These are phyloP conservation scores for Acacia confusa DNA, from an alignment of 306 rosid genomes.

Conservation along the genomic window DNA sequence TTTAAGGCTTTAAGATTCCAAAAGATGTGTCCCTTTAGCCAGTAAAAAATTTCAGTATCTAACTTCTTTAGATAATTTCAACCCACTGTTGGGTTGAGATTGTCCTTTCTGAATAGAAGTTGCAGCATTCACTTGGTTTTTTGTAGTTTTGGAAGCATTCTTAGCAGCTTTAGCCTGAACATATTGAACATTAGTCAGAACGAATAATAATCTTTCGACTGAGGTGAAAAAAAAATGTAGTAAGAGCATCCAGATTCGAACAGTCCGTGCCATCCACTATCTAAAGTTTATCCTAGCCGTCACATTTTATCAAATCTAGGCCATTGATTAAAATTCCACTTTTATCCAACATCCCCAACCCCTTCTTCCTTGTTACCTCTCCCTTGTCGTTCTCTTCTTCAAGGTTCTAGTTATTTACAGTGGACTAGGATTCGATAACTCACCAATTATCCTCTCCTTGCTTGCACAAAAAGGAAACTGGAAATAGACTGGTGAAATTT, in stretches of 20 bases:
- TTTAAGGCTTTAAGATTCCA: background rate
- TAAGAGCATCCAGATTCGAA: background rate
- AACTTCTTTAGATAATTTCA: slow-evolving; percentile 72
- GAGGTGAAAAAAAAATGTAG: slow-evolving; percentile 17
- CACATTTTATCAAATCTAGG: background rate
- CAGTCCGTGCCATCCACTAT: background rate
- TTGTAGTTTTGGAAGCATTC: slow-evolving; percentile 38
- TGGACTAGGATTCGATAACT: too few relatives aligned
- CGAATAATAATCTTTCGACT: background rate
- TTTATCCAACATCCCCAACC: background rate
- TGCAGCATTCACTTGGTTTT: slow-evolving; percentile 34
- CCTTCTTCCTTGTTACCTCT: background rate
- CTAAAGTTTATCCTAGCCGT: background rate
- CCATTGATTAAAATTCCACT: background rate
- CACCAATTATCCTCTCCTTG: background rate
- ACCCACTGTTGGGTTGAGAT: slow-evolving; percentile 45
- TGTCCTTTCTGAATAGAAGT: slow-evolving; percentile 42
- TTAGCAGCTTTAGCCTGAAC: slow-evolving; percentile 66
- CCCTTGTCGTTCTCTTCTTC: background rate
- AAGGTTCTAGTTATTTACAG: background rate
- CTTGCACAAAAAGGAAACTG: background rate
- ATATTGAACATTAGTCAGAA: slow-evolving; percentile 18
- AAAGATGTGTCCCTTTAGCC: background rate
- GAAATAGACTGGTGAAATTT: background rate
- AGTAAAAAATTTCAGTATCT: slow-evolving; percentile 10